These are phyloP conservation scores for Entonaema liquescens DNA, from an alignment of 495 filamentous ascomycete species.

Conservation along the genomic window DNA sequence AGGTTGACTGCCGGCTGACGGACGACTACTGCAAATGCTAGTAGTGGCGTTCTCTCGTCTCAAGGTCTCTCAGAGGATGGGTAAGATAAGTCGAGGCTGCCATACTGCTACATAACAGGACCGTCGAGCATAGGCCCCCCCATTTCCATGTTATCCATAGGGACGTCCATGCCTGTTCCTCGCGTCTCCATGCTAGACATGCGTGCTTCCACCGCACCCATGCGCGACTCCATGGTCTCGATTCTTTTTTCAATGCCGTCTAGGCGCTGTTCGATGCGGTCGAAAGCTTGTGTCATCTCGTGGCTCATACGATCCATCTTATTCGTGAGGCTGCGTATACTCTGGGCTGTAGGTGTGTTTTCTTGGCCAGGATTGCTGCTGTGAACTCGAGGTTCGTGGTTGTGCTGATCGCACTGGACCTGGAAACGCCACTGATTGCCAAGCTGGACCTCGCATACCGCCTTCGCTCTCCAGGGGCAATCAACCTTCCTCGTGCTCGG, in stretches of 20 bases:
- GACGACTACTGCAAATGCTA: background rate
- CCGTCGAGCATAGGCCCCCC: slow-evolving; percentile 39
- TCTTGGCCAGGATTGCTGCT: slow-evolving; percentile 55
- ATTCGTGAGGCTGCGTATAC: slow-evolving; percentile 54
- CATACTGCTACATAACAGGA: slow-evolving; percentile 39
- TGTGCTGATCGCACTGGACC: slow-evolving; percentile 57
- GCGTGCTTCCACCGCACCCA: slow-evolving; percentile 53
- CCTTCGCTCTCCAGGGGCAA: slow-evolving; percentile 62
- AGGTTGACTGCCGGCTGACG: background rate
- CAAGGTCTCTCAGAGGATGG: background rate
- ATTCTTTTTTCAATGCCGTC: slow-evolving; percentile 55
- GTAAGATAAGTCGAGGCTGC: background rate
- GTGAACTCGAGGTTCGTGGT: slow-evolving; percentile 57
- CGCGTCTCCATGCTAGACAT: slow-evolving; percentile 52
- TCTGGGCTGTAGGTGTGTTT: slow-evolving; percentile 56
- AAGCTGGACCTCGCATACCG: slow-evolving; percentile 60
- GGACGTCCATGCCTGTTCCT: slow-evolving; percentile 53
- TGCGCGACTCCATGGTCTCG: slow-evolving; percentile 52
- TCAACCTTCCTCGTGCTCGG: slow-evolving; percentile 63
- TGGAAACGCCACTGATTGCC: slow-evolving; percentile 61
- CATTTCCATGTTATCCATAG: slow-evolving; percentile 58
- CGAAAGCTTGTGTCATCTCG: slow-evolving; percentile 51
- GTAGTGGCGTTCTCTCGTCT: background rate
- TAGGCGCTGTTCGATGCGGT: slow-evolving; percentile 43
- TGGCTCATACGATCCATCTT: slow-evolving; percentile 59